Evolutionary conservation across 352 stramenopile species (phyloP).

Genomic region (Achlya hypogyna): DNA sequence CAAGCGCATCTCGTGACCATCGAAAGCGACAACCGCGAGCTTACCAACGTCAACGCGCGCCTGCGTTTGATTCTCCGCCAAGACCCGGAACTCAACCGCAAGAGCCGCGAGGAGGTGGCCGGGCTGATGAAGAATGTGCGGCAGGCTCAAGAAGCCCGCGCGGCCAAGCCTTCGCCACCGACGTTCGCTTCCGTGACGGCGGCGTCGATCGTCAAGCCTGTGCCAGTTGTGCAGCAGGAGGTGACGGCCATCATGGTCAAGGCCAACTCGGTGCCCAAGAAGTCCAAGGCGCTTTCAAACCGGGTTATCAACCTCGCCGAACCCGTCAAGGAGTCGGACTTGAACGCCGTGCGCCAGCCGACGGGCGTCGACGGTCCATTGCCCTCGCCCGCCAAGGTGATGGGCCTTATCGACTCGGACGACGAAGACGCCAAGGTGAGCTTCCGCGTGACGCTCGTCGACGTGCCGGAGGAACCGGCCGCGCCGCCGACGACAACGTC

Average conservation of each 20-base stretch:
- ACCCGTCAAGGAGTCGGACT: slow-evolving; percentile 9
- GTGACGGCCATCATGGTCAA: slow-evolving; percentile 34
- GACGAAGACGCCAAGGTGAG: slow-evolving; percentile 54
- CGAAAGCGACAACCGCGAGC: slow-evolving; percentile 72
- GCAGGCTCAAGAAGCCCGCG: slow-evolving; percentile 44
- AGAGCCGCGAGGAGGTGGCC: slow-evolving; percentile 76
- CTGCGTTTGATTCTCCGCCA: slow-evolving; percentile 75
- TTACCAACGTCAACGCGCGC: slow-evolving; percentile 76
- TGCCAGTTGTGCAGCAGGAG: background rate
- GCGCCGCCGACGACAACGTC: background rate
- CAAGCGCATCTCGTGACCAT: slow-evolving; percentile 54
- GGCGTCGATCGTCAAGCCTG: slow-evolving; percentile 12
- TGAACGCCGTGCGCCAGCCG: slow-evolving; percentile 45
- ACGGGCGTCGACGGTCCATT: slow-evolving; percentile 69
- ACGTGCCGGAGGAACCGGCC: slow-evolving; percentile 9
- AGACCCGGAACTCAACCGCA: slow-evolving; percentile 74
- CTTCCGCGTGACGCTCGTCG: slow-evolving; percentile 68
- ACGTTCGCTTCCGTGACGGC: slow-evolving; percentile 26
- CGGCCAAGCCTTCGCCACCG: slow-evolving; percentile 34
- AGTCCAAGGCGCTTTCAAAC: slow-evolving; percentile 19
- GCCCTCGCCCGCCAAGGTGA: slow-evolving; percentile 60
- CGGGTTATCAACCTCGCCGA: slow-evolving; percentile 22
- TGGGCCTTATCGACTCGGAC: slow-evolving; percentile 53
- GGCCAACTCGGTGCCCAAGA: slow-evolving; percentile 25
- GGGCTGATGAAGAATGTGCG: slow-evolving; percentile 51